Evolutionary conservation across 768 basidiomycete species (phyloP), one percentile per base, ranked within the genome.

Genomic region (Leccinum ochraceum): DNA sequence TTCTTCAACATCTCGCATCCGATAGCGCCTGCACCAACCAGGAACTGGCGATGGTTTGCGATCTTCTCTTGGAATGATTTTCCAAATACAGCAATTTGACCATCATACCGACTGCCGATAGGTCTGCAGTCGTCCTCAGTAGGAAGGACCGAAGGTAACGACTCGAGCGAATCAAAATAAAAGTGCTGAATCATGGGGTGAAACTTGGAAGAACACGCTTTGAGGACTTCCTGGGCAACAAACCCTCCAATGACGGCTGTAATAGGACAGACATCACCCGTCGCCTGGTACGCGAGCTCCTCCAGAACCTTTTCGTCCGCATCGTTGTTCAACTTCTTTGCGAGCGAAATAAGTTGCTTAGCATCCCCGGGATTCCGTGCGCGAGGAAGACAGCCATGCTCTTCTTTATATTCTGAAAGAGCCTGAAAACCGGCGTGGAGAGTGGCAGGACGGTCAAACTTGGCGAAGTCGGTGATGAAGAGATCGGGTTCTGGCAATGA

Each of bases 1-100:
- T 98, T 99, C 82, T 99, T 99, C 69, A 99, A 78, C 97, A 98
- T 98, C 78, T 99, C 97, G 71, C 97, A 99, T 20, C 97, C 97
- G 72, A 99, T 98, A 37, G 97, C 97, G 50, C 97, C 97, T n/a
- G 96, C 88, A 9, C 97, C 97, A 58, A 99, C 97, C 50, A 99
- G 83, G 84, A 99, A 99, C 69, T 98, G 92, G 28, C 91, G 85
- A 71, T 94, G 86, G 71, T 90, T 89, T 46, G 86, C 83, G 62
- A 99, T 88, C 80, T 92, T 97, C 44, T 89, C 82, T 66, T 99
- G 97, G 86, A 98, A 98, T 2, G 77, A 70, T 74, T 87, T 91
- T 6, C 97, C 97, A 69, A 99, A 98, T 10, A 99, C 95, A 39
- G 94, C 95, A 68, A 98, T 88, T 76, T 98, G 97, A 3, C 85